Evolutionary conservation across 2,329 filamentous ascomycete genomes (phyloP).

Genomic region (Stagonosporopsis cucurbitacearum): DNA sequence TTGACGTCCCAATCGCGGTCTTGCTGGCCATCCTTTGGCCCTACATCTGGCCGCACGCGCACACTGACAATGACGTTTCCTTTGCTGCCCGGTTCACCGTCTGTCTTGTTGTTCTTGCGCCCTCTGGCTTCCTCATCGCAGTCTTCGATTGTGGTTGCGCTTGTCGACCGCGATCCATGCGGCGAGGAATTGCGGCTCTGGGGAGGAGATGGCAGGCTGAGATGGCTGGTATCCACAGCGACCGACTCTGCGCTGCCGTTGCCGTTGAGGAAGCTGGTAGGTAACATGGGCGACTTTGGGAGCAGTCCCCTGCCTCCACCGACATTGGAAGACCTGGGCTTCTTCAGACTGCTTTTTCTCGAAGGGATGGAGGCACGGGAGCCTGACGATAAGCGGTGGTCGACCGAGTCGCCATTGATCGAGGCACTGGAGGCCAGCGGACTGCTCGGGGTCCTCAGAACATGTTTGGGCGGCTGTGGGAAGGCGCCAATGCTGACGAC

Average conservation of each 20-base stretch:
- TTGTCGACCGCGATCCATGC: constrained; percentile 90
- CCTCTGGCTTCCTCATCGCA: constrained; percentile 65
- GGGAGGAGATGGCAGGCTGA: constrained; percentile 80
- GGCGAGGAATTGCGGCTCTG: constrained; percentile 92
- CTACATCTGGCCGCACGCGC: constrained; percentile 83
- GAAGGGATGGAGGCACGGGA: constrained; percentile 39
- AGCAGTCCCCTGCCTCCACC: constrained; percentile 41
- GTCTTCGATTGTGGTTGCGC: constrained; percentile 85
- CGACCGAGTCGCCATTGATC: constrained; percentile 41
- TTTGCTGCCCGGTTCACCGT: constrained; percentile 49
- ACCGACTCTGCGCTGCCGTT: constrained; percentile 80
- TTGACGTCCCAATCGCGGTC: constrained; percentile 94
- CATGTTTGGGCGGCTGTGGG: constrained; percentile 80
- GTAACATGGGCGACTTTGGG: constrained; percentile 52
- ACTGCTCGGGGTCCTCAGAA: constrained; percentile 60
- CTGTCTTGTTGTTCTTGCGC: constrained; percentile 51
- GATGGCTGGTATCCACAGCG: constrained; percentile 69
- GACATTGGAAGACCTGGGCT: constrained; percentile 57
- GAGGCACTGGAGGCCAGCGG: constrained; percentile 59
- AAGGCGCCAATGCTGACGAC: constrained; percentile 94
- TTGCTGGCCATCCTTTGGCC: constrained; percentile 65
- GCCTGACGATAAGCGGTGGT: constrained; percentile 39
- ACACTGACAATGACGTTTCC: constrained; percentile 97
- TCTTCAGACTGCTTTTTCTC: constrained; percentile 46
- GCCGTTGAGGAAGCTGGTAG: constrained; percentile 79